Conservation (phyloP, 495 filamentous ascomycete genomes). For the Penicillium dipodomyicola region DNA sequence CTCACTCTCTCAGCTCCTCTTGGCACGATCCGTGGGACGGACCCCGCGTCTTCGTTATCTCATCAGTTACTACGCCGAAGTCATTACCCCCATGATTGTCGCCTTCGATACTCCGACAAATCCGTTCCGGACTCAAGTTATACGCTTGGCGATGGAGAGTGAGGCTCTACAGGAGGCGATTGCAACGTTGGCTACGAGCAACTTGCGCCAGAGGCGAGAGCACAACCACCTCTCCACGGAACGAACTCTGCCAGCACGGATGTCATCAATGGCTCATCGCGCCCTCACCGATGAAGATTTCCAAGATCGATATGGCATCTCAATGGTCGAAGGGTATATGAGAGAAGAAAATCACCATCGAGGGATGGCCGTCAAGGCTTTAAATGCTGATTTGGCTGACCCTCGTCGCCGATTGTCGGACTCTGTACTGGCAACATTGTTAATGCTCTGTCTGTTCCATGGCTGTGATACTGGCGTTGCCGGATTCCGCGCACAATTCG, state of each 20-base stretch:
- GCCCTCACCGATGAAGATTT: constrained; percentile 42
- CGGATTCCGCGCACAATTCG: constrained; percentile 90
- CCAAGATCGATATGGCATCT: constrained; percentile 38
- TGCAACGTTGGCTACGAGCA: constrained; percentile 83
- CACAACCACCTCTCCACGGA: constrained; percentile 43
- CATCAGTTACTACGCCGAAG: constrained; percentile 70
- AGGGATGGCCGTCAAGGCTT: constrained; percentile 70
- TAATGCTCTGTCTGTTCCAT: constrained; percentile 88
- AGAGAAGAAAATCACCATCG: constrained; percentile 84
- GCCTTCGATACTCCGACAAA: constrained; percentile 83
- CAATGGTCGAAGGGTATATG: constrained; percentile 34
- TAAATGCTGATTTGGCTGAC: constrained; percentile 81
- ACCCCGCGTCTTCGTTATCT: constrained; percentile 59
- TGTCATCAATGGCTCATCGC: constrained; percentile 51
- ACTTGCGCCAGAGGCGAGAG: constrained; percentile 57
- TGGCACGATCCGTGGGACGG: constrained; percentile 47
- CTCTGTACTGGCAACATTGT: constrained; percentile 81
- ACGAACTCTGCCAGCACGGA: constrained; percentile 44
- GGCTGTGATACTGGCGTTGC: constrained; percentile 90
- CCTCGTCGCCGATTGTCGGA: constrained; percentile 72
- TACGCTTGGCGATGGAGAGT: constrained; percentile 74
- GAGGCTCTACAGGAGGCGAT: constrained; percentile 87
- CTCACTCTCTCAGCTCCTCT: constrained; percentile 43
- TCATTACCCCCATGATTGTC: constrained; percentile 86
- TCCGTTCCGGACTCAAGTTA: constrained; percentile 81